Percentiles rank a stretch among this genome's conserved stretches.
These are phyloP conservation scores for Lactarius trivialis DNA, from an alignment of 768 basidiomycete genomes.

Conservation along the genomic window DNA sequence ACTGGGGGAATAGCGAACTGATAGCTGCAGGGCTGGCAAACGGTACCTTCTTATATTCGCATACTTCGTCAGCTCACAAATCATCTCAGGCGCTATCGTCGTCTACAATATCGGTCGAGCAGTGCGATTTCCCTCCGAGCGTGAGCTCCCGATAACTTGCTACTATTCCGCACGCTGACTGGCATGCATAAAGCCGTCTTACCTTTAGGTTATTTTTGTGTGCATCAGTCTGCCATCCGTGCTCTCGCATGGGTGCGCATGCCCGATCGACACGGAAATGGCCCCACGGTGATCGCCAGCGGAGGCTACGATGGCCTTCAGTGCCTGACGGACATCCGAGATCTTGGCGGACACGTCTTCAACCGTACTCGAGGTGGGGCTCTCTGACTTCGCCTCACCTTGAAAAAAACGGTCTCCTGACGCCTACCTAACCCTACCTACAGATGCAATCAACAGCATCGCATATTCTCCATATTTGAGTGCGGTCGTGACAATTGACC, in stretches of 20 bases:
- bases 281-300: constrained; percentile 68
- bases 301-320: constrained; percentile 79
- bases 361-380: constrained; percentile 73
- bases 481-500: constrained; percentile 71
- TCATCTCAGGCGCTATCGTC: constrained; percentile 43
- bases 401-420: constrained; percentile 3
- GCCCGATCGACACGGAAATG: constrained; percentile 48
- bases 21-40: constrained; percentile 81
- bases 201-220: constrained; percentile 64
- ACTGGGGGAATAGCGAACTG: constrained; percentile 84
- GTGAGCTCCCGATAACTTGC: neutral
- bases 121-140: constrained; percentile 13
- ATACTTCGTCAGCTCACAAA: neutral
- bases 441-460: constrained; percentile 67
- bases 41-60: constrained; percentile 39
- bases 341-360: constrained; percentile 58
- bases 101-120: constrained; percentile 45
- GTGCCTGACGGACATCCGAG: constrained; percentile 70
- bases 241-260: constrained; percentile 67
- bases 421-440: neutral
- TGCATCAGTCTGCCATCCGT: constrained; percentile 78
- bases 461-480: constrained; percentile 63
- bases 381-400: neutral
- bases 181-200: constrained; percentile 34
- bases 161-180: neutral